A percentile compares a stretch with the other conserved stretches of the same genome.
phyloP scores from a whole-genome alignment of 2,329 filamentous ascomycete species.

The Lachnellula occidentalis region DNA sequence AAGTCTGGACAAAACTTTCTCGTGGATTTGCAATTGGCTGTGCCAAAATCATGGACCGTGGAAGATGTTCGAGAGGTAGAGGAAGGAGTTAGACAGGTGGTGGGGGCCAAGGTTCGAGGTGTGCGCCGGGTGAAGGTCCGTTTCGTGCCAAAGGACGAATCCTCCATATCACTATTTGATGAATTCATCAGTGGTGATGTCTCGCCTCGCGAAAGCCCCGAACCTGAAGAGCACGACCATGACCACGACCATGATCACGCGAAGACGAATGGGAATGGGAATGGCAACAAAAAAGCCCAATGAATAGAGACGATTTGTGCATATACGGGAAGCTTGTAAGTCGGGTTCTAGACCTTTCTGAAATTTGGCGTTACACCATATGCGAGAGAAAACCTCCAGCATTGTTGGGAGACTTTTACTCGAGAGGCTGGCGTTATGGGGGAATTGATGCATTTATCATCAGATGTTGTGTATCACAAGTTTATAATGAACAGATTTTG shows the following conservation, averaged over 20 bases:
- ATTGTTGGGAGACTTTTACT: neutral
- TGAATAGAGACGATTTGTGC: conserved; percentile 17
- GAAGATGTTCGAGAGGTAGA: conserved; percentile 67
- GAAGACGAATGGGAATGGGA: conserved; percentile 32
- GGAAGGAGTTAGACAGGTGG: conserved; percentile 61
- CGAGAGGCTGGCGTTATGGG: conserved; percentile 11
- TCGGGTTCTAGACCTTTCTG: conserved; percentile 5
- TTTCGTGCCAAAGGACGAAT: conserved; percentile 67
- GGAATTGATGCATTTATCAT: conserved; percentile 8
- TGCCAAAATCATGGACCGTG: conserved; percentile 72
- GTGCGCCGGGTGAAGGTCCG: conserved; percentile 78
- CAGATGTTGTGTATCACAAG: conserved; percentile 17
- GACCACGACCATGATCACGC: conserved; percentile 30
- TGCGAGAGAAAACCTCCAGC: neutral
- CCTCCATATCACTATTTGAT: conserved; percentile 58
- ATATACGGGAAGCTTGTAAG: conserved; percentile 10
- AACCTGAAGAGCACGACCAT: conserved; percentile 52
- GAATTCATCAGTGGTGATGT: conserved; percentile 70
- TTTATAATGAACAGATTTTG: conserved; percentile 8
- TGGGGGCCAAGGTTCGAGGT: conserved; percentile 75
- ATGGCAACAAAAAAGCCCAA: conserved; percentile 25
- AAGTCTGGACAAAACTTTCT: conserved; percentile 97
- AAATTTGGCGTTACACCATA: conserved; percentile 7
- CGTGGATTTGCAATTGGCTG: conserved; percentile 80
- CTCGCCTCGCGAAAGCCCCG: conserved; percentile 50